Percentiles rank a stretch among this genome's conserved stretches.
phyloP scores from a whole-genome alignment of 2,329 filamentous ascomycete species.

The Colletotrichum chlorophyti region DNA sequence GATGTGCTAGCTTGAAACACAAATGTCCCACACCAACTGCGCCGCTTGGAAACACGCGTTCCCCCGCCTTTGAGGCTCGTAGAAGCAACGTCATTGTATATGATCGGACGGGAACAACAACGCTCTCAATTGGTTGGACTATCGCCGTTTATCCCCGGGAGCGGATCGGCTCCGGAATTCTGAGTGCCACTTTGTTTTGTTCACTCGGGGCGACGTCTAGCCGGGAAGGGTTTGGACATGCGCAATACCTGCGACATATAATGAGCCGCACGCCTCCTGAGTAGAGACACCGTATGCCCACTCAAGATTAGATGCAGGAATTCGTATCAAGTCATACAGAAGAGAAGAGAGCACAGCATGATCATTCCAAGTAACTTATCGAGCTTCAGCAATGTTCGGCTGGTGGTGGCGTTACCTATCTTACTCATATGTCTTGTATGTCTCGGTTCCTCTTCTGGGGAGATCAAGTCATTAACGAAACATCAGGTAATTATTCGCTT shows the following conservation, averaged over 20 bases:
- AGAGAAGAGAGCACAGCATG: conserved; percentile 7
- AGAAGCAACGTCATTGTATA: background rate
- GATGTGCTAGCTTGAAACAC: conserved; percentile 11
- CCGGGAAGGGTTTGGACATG: conserved; percentile 1
- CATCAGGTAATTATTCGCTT: conserved; percentile 3
- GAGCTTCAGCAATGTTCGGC: background rate
- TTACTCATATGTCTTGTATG: conserved; percentile 5
- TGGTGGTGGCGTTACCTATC: conserved; percentile 11
- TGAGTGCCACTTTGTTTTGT: too few species aligned
- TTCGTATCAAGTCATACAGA: too few species aligned
- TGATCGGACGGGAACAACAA: conserved; percentile 3
- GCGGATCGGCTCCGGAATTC: background rate
- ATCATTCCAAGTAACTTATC: conserved; percentile 16
- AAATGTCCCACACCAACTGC: conserved; percentile 10
- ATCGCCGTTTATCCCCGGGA: background rate
- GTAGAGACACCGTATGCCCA: too few species aligned
- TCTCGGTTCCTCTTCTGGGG: too few species aligned
- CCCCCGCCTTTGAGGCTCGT: background rate
- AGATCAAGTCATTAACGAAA: background rate
- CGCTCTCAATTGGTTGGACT: conserved; percentile 3
- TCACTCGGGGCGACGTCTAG: background rate
- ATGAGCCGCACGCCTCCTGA: too few species aligned
- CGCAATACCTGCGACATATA: conserved; percentile 7
- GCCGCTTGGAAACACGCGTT: background rate
- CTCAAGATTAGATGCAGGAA: too few species aligned